Evolutionary conservation across 495 filamentous ascomycete genomes (phyloP).

Genomic region (Penicillium bialowiezense): DNA sequence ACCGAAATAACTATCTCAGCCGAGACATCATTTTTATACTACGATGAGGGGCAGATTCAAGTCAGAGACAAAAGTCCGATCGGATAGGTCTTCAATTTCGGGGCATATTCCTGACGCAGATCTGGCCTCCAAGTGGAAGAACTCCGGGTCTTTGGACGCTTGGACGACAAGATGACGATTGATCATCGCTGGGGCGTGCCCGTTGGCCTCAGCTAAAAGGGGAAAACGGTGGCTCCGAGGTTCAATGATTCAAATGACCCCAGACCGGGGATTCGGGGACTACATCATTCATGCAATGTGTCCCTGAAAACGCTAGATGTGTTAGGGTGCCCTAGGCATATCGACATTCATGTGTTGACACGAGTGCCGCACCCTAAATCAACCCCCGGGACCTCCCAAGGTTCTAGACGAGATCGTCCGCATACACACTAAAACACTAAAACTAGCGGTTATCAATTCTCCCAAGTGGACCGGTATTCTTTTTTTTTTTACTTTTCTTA

Average conservation of each 20-base stretch:
- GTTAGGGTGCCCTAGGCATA: too few species aligned
- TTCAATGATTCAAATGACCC: too few species aligned
- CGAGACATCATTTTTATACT: too few species aligned
- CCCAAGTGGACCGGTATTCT: background rate
- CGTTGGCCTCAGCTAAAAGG: too few species aligned
- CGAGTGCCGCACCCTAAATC: background rate
- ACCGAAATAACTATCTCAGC: too few species aligned
- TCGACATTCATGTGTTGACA: background rate
- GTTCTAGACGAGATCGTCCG: slow-evolving; percentile 10
- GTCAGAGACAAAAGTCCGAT: background rate
- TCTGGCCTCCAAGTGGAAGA: background rate
- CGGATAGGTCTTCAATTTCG: slow-evolving; percentile 1
- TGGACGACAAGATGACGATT: slow-evolving; percentile 3
- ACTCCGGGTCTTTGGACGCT: background rate
- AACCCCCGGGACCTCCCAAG: background rate
- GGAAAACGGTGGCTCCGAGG: background rate
- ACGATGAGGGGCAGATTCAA: background rate
- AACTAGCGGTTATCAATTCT: too few species aligned
- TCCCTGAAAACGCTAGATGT: too few species aligned
- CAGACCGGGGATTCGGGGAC: too few species aligned
- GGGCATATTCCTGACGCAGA: slow-evolving; percentile 1
- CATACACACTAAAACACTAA: background rate
- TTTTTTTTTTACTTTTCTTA: slow-evolving; percentile 7
- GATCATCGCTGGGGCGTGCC: slow-evolving; percentile 3
- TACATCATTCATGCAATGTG: too few species aligned